Base-by-base conservation (phyloP, 176 grass and related monocot genomes). In the Lolium multiflorum region DNA sequence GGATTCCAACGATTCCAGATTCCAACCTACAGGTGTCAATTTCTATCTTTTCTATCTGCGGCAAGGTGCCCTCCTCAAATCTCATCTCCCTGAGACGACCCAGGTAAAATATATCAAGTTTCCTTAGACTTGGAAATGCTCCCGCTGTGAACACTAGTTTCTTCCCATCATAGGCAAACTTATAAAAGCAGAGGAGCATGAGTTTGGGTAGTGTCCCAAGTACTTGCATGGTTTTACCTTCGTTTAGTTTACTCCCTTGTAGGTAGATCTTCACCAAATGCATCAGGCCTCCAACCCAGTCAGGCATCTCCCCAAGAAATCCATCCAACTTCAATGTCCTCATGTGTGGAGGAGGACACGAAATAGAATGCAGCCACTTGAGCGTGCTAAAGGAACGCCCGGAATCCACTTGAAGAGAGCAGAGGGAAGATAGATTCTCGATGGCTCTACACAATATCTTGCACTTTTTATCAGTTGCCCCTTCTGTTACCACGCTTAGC, bases 21-120 rank as follows among this genome's bases (percentile, higher is more conserved):
- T 24, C 11, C 16, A 77, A n/a, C 1, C 0, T 0, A 0, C 21
- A 28, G 3, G 10, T 17, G 0, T 0, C 0, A 0, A 76, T 48
- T 0, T 0, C 0, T 48, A 82, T 48, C 0, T 0, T 59, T 68
- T 54, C 71, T 16, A 87, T 35, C 3, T n/a, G 3, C 10, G 54
- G 65, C 7, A 60, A 44, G 11, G 35, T 35, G 35, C 7, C 14
- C 21, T 76, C 15, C n/a, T 82, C 71, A 2, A 82, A 82, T 1
- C 2, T 28, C 13, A 81, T 14, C 31, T 66, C 31, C 0, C 31
- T 28, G 0, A 75, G 78, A 9, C 2, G 1, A 1, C 11, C 0
- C 0, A 0, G 1, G 4, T 0, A 0, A 0, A 0, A 0, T 12
- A 86, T 1, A 0, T 1, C 0, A 12, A 87, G 47, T 49, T 46